Percentiles rank a stretch among this genome's conserved stretches.
Evolutionary conservation across 352 stramenopile species (phyloP).

Genomic region (Bremia lactucae): DNA sequence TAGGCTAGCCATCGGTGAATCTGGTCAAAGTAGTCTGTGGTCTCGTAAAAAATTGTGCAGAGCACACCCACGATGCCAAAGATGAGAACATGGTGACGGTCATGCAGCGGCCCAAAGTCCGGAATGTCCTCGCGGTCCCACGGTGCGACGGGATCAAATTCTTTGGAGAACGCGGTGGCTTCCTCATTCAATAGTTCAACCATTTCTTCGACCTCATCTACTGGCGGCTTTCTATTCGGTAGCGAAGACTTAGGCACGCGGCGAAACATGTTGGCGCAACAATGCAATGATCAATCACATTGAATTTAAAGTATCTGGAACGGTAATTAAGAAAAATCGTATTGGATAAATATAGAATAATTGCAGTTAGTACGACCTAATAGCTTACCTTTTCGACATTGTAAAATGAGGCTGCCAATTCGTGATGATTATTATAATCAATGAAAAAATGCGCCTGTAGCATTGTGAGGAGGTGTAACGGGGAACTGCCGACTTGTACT

Average conservation of each 20-base stretch:
- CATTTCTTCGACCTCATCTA: conserved; percentile 7
- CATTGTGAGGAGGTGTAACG: too few relatives aligned
- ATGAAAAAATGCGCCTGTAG: too few relatives aligned
- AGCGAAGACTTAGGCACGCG: conserved; percentile 10
- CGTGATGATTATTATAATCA: too few relatives aligned
- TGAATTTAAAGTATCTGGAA: too few relatives aligned
- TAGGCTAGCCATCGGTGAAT: conserved; percentile 67
- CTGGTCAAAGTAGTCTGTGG: conserved; percentile 61
- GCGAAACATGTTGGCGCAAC: conserved; percentile 7
- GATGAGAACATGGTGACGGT: conserved; percentile 51
- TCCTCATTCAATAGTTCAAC: conserved; percentile 33
- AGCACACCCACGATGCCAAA: conserved; percentile 55
- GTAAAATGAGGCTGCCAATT: too few relatives aligned
- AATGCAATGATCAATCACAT: not conserved
- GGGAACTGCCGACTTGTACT: too few relatives aligned
- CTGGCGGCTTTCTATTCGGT: conserved; percentile 5
- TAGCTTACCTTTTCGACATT: too few relatives aligned
- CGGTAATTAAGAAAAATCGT: too few relatives aligned
- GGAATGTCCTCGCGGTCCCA: conserved; percentile 76
- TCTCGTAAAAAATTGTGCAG: conserved; percentile 64
- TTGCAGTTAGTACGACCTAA: too few relatives aligned
- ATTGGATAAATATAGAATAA: too few relatives aligned
- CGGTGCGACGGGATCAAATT: conserved; percentile 66
- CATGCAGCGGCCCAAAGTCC: conserved; percentile 59
- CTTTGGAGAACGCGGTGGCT: conserved; percentile 45